A percentile compares a stretch with the other conserved stretches of the same genome.
Conservation (phyloP, 768 basidiomycete genomes). For the Sarcodon aspratus region DNA sequence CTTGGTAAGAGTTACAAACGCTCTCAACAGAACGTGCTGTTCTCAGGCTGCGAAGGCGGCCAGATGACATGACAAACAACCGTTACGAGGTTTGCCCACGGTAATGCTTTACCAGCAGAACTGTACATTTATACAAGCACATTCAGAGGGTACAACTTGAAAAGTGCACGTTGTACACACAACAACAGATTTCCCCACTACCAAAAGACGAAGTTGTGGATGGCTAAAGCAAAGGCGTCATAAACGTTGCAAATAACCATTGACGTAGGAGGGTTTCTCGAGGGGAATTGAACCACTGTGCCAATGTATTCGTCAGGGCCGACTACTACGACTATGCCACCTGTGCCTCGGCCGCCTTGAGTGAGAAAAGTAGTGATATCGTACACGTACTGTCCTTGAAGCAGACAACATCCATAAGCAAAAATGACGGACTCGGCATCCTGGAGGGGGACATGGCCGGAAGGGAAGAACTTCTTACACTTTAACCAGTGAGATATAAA, state of each 20-base stretch:
- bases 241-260: constrained; percentile 35
- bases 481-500: constrained; percentile 50
- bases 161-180: too few relatives aligned
- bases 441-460: constrained; percentile 4
- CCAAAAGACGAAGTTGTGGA: too few relatives aligned
- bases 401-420: background rate
- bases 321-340: constrained; percentile 42
- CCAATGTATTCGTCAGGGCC: constrained; percentile 62
- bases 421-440: background rate
- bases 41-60: too few relatives aligned
- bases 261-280: constrained; percentile 24
- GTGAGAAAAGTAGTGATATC: constrained; percentile 32
- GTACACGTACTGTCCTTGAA: constrained; percentile 45
- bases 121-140: too few relatives aligned
- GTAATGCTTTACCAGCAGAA: too few relatives aligned
- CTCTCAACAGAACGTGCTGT: too few relatives aligned
- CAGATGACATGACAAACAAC: too few relatives aligned
- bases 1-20: too few relatives aligned
- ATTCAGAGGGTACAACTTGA: too few relatives aligned
- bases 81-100: too few relatives aligned
- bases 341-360: constrained; percentile 32
- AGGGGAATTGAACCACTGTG: constrained; percentile 40
- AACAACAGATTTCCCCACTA: too few relatives aligned
- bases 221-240: constrained; percentile 7
- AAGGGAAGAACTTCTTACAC: constrained; percentile 29